phyloP scores from a whole-genome alignment of 2,329 filamentous ascomycete genomes.

The Acephala macrosclerotiorum region DNA sequence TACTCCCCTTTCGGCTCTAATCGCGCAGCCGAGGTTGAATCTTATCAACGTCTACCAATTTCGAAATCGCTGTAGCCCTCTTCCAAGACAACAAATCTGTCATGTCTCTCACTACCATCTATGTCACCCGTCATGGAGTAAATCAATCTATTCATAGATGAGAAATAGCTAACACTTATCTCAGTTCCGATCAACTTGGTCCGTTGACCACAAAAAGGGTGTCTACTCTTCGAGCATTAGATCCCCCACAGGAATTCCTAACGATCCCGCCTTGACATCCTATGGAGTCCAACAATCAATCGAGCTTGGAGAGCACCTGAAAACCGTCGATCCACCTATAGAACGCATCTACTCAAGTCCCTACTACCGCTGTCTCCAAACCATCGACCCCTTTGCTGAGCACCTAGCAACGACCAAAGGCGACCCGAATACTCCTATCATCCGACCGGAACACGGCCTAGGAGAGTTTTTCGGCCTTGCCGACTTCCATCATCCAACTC shows the following conservation, averaged over 20 bases:
- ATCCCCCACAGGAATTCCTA: constrained; percentile 86
- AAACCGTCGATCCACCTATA: constrained; percentile 68
- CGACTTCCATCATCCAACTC: constrained; percentile 83
- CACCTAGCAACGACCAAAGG: constrained; percentile 44
- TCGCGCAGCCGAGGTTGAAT: constrained; percentile 2
- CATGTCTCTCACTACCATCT: constrained; percentile 68
- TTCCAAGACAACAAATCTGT: constrained; percentile 26
- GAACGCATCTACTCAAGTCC: constrained; percentile 84
- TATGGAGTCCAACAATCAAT: constrained; percentile 85
- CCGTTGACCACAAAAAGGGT: constrained; percentile 81
- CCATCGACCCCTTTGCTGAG: constrained; percentile 74
- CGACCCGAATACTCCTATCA: constrained; percentile 44
- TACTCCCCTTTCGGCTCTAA: constrained; percentile 2
- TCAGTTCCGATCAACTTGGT: constrained; percentile 91
- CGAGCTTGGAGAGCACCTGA: constrained; percentile 75
- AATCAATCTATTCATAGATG: constrained; percentile 45
- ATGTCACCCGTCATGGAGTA: constrained; percentile 79
- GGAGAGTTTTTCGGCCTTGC: constrained; percentile 94
- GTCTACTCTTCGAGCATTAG: constrained; percentile 76
- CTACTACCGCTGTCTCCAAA: constrained; percentile 89
- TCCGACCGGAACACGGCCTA: constrained; percentile 64
- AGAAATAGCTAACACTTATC: constrained; percentile 20
- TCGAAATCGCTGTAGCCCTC: neutral
- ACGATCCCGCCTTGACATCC: constrained; percentile 85
- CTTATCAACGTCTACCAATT: constrained; percentile 15